Percentiles rank a stretch among this genome's conserved stretches.
Evolutionary conservation across 805 yeast genomes (phyloP).

Genomic region (Yarrowia divulgata): DNA sequence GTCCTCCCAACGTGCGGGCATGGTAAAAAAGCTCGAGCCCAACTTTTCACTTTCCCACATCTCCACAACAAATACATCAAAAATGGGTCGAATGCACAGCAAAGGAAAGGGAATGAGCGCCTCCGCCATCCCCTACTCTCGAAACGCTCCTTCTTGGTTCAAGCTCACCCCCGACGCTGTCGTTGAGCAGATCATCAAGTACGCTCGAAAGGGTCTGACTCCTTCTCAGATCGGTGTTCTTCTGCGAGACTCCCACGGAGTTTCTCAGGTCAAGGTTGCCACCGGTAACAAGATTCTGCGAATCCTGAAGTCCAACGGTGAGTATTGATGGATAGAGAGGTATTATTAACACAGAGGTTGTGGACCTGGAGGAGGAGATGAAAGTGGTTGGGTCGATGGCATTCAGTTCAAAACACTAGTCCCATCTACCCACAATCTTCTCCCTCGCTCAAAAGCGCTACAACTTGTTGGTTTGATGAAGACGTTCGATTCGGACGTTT

Average conservation of each 20-base stretch:
- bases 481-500: no score
- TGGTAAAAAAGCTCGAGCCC: background rate
- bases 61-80: conserved; percentile 55
- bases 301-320: conserved; percentile 98
- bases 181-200: conserved; percentile 97
- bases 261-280: conserved; percentile 94
- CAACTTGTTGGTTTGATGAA: no score
- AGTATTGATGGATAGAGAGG: conserved; percentile 40
- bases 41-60: conserved; percentile 14
- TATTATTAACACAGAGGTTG: conserved; percentile 31
- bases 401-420: no score
- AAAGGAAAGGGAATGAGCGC: conserved; percentile 99
- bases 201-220: conserved; percentile 99
- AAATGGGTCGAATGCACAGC: conserved; percentile 99
- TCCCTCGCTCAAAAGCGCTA: no score
- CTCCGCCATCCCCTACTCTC: conserved; percentile 98
- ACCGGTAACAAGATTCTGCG: conserved; percentile 99
- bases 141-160: conserved; percentile 99
- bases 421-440: no score
- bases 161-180: conserved; percentile 93
- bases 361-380: conserved; percentile 4
- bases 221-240: conserved; percentile 99
- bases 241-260: conserved; percentile 99
- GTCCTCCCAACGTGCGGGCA: background rate
- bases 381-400: background rate